Conservation (phyloP, 2,329 filamentous ascomycete species). For the Cladosporium sphaerospermum region DNA sequence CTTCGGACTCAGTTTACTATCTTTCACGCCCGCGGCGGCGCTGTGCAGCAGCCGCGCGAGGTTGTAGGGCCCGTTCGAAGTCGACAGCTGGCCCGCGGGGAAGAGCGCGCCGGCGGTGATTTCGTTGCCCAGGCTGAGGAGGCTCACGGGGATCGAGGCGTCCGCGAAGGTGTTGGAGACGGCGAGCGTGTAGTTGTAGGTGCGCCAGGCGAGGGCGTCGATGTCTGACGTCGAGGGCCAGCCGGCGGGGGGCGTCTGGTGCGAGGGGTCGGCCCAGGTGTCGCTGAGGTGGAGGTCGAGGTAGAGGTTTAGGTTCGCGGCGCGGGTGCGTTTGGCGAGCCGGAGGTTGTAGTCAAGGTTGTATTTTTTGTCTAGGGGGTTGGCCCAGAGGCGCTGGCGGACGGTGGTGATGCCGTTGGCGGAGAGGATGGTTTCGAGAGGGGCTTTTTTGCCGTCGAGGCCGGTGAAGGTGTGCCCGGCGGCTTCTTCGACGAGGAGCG, state of each 20-base stretch:
- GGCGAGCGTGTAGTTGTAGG: conserved; percentile 28
- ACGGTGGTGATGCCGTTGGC: conserved; percentile 21
- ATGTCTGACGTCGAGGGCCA: conserved; percentile 27
- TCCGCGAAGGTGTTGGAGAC: conserved; percentile 36
- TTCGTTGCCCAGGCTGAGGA: conserved; percentile 37
- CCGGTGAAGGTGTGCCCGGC: conserved; percentile 31
- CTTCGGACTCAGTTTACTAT: conserved; percentile 18
- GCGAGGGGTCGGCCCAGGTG: conserved; percentile 32
- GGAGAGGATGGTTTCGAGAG: conserved; percentile 22
- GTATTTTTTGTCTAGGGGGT: conserved; percentile 24
- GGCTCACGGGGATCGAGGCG: conserved; percentile 32
- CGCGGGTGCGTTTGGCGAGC: conserved; percentile 29
- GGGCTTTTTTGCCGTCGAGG: conserved; percentile 23
- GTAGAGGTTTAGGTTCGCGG: conserved; percentile 28
- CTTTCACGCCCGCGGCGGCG: conserved; percentile 25
- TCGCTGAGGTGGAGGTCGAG: conserved; percentile 31
- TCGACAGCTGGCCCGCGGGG: conserved; percentile 28
- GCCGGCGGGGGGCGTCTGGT: conserved; percentile 27
- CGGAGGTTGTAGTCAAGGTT: conserved; percentile 30
- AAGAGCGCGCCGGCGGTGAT: conserved; percentile 32
- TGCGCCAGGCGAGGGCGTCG: conserved; percentile 24
- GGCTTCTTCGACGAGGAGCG: conserved; percentile 30
- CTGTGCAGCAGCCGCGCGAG: conserved; percentile 29
- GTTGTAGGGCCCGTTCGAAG: conserved; percentile 24
- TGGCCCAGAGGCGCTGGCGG: conserved; percentile 28